A percentile compares a stretch with the other conserved stretches of the same genome.
Evolutionary conservation across 768 basidiomycete genomes (phyloP).

Genomic region (Mycena galericulata): DNA sequence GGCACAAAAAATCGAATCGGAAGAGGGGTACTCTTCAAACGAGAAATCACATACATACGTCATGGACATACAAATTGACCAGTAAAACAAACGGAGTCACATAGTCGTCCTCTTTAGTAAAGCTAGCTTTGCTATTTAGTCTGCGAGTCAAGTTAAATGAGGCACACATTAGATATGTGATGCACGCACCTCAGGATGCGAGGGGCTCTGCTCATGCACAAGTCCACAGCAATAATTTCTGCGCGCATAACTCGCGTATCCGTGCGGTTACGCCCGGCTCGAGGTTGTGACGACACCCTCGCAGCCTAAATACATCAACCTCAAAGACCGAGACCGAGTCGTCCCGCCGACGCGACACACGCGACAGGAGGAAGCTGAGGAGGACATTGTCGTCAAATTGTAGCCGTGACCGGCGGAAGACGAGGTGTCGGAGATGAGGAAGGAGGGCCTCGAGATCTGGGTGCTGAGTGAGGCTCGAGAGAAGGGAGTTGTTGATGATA

Average conservation of each 20-base stretch:
- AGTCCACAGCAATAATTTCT: conserved; percentile 17
- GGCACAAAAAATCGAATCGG: conserved; percentile 8
- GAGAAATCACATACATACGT: conserved; percentile 8
- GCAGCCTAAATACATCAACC: conserved; percentile 19
- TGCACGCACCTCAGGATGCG: conserved; percentile 16
- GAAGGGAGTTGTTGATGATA: conserved; percentile 16
- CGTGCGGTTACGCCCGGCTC: conserved; percentile 18
- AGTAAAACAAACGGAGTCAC: not conserved
- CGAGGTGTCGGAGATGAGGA: too few relatives aligned
- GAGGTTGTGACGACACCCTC: conserved; percentile 13
- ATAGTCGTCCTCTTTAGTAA: conserved; percentile 13
- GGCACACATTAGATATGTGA: conserved; percentile 16
- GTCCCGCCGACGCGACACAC: too few relatives aligned
- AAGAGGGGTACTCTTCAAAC: conserved; percentile 8
- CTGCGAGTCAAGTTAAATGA: conserved; percentile 10
- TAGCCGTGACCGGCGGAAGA: too few relatives aligned
- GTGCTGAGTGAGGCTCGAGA: conserved; percentile 13
- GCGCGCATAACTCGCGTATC: conserved; percentile 19
- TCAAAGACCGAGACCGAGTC: conserved; percentile 8
- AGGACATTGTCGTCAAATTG: too few relatives aligned
- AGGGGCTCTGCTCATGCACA: conserved; percentile 12
- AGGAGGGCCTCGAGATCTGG: too few relatives aligned
- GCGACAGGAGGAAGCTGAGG: too few relatives aligned
- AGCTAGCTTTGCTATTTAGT: conserved; percentile 4
- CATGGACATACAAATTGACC: conserved; percentile 6